Conservation (phyloP, 768 basidiomycete genomes). For the Scleroderma bovista region DNA sequence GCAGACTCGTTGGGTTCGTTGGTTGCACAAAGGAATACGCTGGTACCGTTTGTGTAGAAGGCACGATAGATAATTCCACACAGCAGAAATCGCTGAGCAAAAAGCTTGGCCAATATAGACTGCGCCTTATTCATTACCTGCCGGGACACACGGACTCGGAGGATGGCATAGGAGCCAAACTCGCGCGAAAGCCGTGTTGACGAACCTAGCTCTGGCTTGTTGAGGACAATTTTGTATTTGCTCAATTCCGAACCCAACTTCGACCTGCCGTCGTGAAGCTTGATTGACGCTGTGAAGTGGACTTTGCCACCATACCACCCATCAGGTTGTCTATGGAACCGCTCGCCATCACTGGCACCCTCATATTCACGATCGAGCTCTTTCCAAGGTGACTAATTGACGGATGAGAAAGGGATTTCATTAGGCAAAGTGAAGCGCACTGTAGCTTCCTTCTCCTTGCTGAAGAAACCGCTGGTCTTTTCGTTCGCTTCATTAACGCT, state of each 20-base stretch:
- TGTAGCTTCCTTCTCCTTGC: constrained; percentile 10
- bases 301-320: constrained; percentile 62
- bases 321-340: constrained; percentile 31
- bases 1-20: constrained; percentile 33
- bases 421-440: constrained; percentile 11
- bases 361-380: constrained; percentile 55
- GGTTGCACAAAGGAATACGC: constrained; percentile 50
- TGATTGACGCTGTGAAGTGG: constrained; percentile 43
- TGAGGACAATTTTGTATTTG: constrained; percentile 38
- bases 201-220: constrained; percentile 44
- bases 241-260: constrained; percentile 1
- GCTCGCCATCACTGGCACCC: constrained; percentile 16
- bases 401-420: constrained; percentile 2
- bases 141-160: constrained; percentile 44
- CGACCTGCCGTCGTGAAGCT: not conserved
- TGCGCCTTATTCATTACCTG: constrained; percentile 25
- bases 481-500: not conserved
- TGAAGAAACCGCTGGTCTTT: constrained; percentile 10
- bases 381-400: constrained; percentile 52
- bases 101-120: constrained; percentile 34
- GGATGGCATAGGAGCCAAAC: constrained; percentile 57
- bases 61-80: constrained; percentile 51
- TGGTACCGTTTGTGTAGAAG: constrained; percentile 56
- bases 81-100: constrained; percentile 48
- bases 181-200: constrained; percentile 54